phyloP scores from a whole-genome alignment of 1,284 basidiomycete genomes.

The Entoloma clypeatum region DNA sequence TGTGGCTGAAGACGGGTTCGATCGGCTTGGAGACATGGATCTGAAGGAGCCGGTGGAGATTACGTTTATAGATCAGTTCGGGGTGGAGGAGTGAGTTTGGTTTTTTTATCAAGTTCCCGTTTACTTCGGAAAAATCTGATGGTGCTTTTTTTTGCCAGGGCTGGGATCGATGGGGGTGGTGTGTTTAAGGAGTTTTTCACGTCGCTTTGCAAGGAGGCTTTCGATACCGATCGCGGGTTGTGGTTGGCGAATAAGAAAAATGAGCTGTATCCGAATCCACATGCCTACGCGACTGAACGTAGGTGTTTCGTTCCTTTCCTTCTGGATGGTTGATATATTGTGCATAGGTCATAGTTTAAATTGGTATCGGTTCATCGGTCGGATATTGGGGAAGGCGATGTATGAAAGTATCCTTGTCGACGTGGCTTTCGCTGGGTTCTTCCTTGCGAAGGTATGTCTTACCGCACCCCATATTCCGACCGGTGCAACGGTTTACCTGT shows the following conservation, averaged over 20 bases:
- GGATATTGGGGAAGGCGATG: slow-evolving; percentile 92
- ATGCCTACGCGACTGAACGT: slow-evolving; percentile 84
- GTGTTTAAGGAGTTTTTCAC: slow-evolving; percentile 99
- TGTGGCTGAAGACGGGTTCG: slow-evolving; percentile 89
- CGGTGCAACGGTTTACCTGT: neutral
- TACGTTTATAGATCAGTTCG: slow-evolving; percentile 88
- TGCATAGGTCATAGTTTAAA: slow-evolving; percentile 70
- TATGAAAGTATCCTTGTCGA: slow-evolving; percentile 98
- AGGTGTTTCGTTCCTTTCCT: slow-evolving; percentile 26
- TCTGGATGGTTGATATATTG: neutral
- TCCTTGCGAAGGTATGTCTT: slow-evolving; percentile 74
- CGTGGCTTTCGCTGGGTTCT: slow-evolving; percentile 94
- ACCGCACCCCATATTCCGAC: slow-evolving; percentile 1
- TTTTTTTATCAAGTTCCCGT: neutral
- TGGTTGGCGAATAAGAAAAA: slow-evolving; percentile 91
- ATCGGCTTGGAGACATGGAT: slow-evolving; percentile 69
- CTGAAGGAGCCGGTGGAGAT: slow-evolving; percentile 84
- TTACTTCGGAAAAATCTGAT: neutral
- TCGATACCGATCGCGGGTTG: slow-evolving; percentile 90
- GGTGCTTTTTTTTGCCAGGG: slow-evolving; percentile 38
- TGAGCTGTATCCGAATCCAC: slow-evolving; percentile 93
- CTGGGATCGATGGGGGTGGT: slow-evolving; percentile 94
- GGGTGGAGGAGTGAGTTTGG: slow-evolving; percentile 68
- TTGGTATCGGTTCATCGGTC: slow-evolving; percentile 95
- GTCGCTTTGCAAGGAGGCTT: slow-evolving; percentile 86